Base-by-base conservation (phyloP, 2,329 filamentous ascomycete species). In the Cercospora zeina region DNA sequence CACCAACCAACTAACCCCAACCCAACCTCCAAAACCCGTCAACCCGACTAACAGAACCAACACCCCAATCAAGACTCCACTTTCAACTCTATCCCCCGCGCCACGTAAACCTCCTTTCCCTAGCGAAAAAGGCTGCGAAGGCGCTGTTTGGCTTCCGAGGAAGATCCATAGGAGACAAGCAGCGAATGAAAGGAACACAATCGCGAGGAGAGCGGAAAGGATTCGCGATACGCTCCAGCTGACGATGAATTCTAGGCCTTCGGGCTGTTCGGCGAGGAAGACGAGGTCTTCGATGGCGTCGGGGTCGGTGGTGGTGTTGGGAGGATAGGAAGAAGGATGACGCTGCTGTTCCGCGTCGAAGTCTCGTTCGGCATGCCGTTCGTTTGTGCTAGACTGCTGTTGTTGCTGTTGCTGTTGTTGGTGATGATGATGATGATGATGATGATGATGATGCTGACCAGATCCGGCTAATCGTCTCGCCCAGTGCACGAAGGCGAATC, bases 401-500 rank as follows among this genome's bases (percentile, higher is more conserved):
- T 59, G 24, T 19, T 50, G 53, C 21, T 30, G 64, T 11, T 71
- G 66, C 36, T 68, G 66, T 50, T n/a, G n/a, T n/a, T n/a, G n/a
- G n/a, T n/a, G n/a, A n/a, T n/a, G n/a, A n/a, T n/a, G n/a, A n/a
- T n/a, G n/a, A n/a, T n/a, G n/a, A n/a, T n/a, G n/a, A n/a, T n/a
- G n/a, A n/a, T n/a, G n/a, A n/a, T 45, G 39, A 2, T 16, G 39
- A 45, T n/a, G 14, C 14, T 45, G 39, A 42, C 16, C 51, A 37
- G 30, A 6, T 10, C 21, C 47, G 10, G 75, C 73, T 3, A 77
- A 49, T 10, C 76, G 70, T 50, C 76, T 71, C 4, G 75, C 77
- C 77, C 78, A 80, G 49, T 78, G 73, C 13, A 80, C 78, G 71
- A 79, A 80, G 10, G 74, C 77, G 58, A 77, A 79, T 39, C 75